These are phyloP conservation scores for Penicillium diatomitis DNA, from an alignment of 495 filamentous ascomycete species.

Conservation along the genomic window DNA sequence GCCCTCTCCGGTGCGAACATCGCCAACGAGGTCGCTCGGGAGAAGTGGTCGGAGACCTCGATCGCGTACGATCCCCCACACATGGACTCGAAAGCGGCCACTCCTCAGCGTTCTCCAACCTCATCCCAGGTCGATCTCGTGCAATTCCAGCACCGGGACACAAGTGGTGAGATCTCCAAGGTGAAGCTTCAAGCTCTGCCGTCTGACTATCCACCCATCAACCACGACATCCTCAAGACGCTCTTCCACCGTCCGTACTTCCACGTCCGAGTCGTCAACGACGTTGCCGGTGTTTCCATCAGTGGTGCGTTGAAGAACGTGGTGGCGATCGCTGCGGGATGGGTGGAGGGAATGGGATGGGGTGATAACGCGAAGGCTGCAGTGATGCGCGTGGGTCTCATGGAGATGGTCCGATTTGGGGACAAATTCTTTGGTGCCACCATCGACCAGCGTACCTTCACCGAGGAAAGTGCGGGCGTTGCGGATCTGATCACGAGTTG, in stretches of 20 bases:
- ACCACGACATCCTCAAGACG: conserved; percentile 65
- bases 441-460: conserved; percentile 75
- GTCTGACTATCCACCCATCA: conserved; percentile 67
- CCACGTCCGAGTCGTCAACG: conserved; percentile 83
- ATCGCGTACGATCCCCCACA: conserved; percentile 90
- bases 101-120: conserved; percentile 49
- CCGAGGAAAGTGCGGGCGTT: conserved; percentile 90
- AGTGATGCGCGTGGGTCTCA: conserved; percentile 87
- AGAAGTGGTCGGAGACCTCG: conserved; percentile 95
- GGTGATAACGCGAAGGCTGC: conserved; percentile 97
- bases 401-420: conserved; percentile 93
- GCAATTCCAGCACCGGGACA: conserved; percentile 55
- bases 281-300: conserved; percentile 93
- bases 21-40: conserved; percentile 84
- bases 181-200: conserved; percentile 66
- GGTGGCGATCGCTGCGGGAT: conserved; percentile 88
- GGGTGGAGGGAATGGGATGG: conserved; percentile 93
- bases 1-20: conserved; percentile 96
- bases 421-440: conserved; percentile 81
- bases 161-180: conserved; percentile 49
- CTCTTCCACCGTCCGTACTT: conserved; percentile 98
- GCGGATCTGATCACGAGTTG: conserved; percentile 95
- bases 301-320: conserved; percentile 97
- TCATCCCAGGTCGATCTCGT: conserved; percentile 49
- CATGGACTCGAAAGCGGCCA: conserved; percentile 65